Conservation (phyloP, 441 rosid species). For the Adansonia grandidieri region DNA sequence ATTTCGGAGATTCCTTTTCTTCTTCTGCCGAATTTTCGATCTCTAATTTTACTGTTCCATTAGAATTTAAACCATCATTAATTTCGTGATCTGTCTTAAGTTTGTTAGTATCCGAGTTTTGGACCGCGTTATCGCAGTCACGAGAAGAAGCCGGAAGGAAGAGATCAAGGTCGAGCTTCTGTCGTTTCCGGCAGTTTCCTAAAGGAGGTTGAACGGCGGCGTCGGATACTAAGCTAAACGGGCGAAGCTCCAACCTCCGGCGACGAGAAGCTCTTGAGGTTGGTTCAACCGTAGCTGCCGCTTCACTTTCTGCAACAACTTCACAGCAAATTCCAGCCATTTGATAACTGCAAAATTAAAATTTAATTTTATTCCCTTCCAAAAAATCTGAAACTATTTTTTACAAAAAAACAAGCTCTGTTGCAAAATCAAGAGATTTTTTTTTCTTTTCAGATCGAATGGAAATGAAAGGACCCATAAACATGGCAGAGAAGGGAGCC, state of each 20-base stretch:
- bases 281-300: conserved; percentile 51
- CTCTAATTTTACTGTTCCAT: conserved; percentile 22
- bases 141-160: conserved; percentile 21
- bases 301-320: conserved; percentile 64
- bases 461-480: conserved; percentile 33
- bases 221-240: conserved; percentile 53
- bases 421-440: conserved; percentile 16
- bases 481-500: conserved; percentile 33
- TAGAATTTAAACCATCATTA: neutral
- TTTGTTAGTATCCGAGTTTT: conserved; percentile 21
- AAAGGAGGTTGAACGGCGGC: conserved; percentile 42
- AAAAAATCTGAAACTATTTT: too few relatives aligned
- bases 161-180: conserved; percentile 37
- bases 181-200: conserved; percentile 52
- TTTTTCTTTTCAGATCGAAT: neutral
- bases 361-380: neutral
- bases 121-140: conserved; percentile 32
- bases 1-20: conserved; percentile 41
- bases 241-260: conserved; percentile 59
- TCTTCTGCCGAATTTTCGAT: neutral
- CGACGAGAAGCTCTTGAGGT: conserved; percentile 52
- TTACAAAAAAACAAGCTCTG: neutral
- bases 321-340: conserved; percentile 87
- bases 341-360: neutral
- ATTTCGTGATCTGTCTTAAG: neutral